Conservation (phyloP, 2,329 filamentous ascomycete genomes). For the Fusarium sp. region DNA sequence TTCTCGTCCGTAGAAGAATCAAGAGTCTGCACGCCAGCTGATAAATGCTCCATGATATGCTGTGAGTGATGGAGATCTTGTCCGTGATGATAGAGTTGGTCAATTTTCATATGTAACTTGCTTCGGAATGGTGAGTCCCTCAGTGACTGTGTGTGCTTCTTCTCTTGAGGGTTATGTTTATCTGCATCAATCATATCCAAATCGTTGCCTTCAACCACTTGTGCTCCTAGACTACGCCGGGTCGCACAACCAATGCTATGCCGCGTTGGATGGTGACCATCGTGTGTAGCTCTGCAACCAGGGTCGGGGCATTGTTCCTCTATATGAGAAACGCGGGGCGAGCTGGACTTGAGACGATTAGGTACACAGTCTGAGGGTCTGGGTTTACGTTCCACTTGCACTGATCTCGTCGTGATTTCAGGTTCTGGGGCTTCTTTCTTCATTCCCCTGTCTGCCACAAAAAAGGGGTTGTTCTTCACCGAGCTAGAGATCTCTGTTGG, state of each 20-base stretch:
- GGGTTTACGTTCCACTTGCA: constrained; percentile 27
- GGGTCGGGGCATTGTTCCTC: constrained; percentile 41
- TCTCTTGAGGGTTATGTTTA: not conserved
- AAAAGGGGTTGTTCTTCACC: constrained; percentile 46
- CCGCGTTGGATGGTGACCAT: constrained; percentile 41
- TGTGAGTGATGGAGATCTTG: constrained; percentile 46
- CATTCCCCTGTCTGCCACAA: constrained; percentile 42
- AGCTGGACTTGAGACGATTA: constrained; percentile 21
- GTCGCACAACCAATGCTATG: constrained; percentile 46
- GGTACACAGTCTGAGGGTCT: constrained; percentile 45
- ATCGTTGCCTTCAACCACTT: not conserved
- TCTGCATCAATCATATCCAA: constrained; percentile 10
- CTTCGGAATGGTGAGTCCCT: constrained; percentile 4
- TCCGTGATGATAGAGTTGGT: constrained; percentile 45
- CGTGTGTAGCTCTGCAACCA: constrained; percentile 39
- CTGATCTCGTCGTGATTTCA: constrained; percentile 28
- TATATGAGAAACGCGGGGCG: constrained; percentile 7
- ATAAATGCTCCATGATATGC: constrained; percentile 48
- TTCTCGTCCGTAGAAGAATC: not conserved
- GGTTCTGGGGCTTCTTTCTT: constrained; percentile 35
- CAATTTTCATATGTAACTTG: constrained; percentile 40
- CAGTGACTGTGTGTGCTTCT: not conserved
- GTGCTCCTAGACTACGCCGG: constrained; percentile 6
- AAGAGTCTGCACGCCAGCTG: constrained; percentile 28
- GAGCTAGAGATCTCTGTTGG: constrained; percentile 16